Percentiles rank a stretch among this genome's conserved stretches.
Conservation (phyloP, 2,329 filamentous ascomycete species). For the Epichloe uncinata region DNA sequence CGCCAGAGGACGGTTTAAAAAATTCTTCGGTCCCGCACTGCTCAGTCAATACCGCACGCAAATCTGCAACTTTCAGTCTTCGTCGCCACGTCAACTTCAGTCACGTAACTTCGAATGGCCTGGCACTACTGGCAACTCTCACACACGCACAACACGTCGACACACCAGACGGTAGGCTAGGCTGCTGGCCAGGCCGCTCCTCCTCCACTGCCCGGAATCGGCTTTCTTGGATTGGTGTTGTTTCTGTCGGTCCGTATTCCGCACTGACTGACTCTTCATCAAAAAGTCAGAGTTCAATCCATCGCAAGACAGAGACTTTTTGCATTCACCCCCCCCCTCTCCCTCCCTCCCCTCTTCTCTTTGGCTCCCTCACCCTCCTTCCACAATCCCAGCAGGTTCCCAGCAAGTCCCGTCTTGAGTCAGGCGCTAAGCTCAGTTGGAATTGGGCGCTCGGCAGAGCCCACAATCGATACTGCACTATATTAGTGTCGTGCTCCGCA, state of each 20-base stretch:
- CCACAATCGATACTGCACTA: slow-evolving; percentile 22
- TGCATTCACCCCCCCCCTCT: slow-evolving; percentile 1
- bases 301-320: background rate
- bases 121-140: too few species aligned
- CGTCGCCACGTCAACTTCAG: too few species aligned
- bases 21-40: too few species aligned
- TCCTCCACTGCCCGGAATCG: slow-evolving; percentile 1
- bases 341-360: background rate
- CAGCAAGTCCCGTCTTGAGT: slow-evolving; percentile 13
- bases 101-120: too few species aligned
- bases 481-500: slow-evolving; percentile 27
- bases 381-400: background rate
- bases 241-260: slow-evolving; percentile 1
- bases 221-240: slow-evolving; percentile 1
- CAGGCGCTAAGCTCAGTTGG: slow-evolving; percentile 23
- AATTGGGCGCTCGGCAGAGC: slow-evolving; percentile 20
- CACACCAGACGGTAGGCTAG: background rate
- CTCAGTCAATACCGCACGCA: too few species aligned
- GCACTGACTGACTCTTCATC: slow-evolving; percentile 2
- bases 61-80: too few species aligned
- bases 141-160: too few species aligned
- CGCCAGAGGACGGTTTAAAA: too few species aligned
- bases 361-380: background rate
- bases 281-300: slow-evolving; percentile 4
- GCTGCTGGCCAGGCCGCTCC: background rate